A percentile compares a stretch with the other conserved stretches of the same genome.
Conservation (phyloP, 2,329 filamentous ascomycete genomes). For the Camillea tinctor region DNA sequence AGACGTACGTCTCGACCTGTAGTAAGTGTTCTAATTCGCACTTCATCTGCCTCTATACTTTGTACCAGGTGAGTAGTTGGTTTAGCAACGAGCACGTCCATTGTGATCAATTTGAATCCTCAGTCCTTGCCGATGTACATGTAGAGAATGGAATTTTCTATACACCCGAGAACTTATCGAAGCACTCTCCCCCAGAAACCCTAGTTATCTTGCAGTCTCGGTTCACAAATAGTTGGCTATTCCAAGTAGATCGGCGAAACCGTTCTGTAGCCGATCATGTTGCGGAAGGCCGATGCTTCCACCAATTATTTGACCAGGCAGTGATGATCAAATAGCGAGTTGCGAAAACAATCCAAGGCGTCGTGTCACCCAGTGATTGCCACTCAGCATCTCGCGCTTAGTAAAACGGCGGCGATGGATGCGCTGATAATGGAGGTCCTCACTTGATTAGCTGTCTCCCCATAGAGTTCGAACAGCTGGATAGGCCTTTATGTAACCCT, state of each 20-base stretch:
- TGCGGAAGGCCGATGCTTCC: background rate
- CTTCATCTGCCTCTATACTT: background rate
- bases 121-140: background rate
- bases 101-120: background rate
- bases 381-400: background rate
- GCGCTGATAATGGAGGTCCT: background rate
- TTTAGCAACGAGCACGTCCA: background rate
- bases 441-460: background rate
- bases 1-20: conserved; percentile 42
- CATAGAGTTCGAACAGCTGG: background rate
- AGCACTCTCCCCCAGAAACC: background rate
- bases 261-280: background rate
- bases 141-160: background rate
- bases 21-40: background rate
- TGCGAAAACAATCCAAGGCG: background rate
- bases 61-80: background rate
- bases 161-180: background rate
- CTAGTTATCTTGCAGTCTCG: background rate
- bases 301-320: background rate
- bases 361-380: background rate
- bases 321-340: background rate
- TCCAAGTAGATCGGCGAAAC: background rate
- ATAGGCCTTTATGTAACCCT: background rate
- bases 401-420: background rate
- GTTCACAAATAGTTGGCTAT: background rate